Conservation (phyloP, 192 early-diverging fungal genomes). For the Gryganskiella cystojenkinii region DNA sequence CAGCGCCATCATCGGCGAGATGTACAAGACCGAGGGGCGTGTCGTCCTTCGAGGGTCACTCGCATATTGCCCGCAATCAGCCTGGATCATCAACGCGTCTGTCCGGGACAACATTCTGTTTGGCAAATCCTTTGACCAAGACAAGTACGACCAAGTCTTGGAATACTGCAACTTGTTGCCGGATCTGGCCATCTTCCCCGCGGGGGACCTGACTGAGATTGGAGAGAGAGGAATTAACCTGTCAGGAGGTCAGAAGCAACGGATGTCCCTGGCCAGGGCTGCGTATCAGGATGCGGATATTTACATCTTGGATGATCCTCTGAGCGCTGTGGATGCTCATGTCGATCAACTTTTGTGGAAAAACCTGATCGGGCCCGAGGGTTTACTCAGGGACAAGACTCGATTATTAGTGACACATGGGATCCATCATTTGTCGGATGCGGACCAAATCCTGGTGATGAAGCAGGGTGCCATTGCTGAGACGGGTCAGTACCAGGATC, state of each 20-base stretch:
- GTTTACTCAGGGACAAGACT: slow-evolving; percentile 75
- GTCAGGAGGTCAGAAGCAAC: slow-evolving; percentile 85
- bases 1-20: slow-evolving; percentile 81
- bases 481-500: slow-evolving; percentile 63
- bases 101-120: slow-evolving; percentile 54
- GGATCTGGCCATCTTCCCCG: slow-evolving; percentile 11
- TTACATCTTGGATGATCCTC: slow-evolving; percentile 84
- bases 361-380: slow-evolving; percentile 73
- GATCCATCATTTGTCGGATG: slow-evolving; percentile 74
- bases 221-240: slow-evolving; percentile 74
- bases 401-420: slow-evolving; percentile 86
- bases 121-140: slow-evolving; percentile 11
- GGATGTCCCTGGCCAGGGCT: slow-evolving; percentile 82
- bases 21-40: slow-evolving; percentile 66
- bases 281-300: slow-evolving; percentile 84
- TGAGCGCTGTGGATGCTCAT: slow-evolving; percentile 86
- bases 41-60: slow-evolving; percentile 66
- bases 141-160: slow-evolving; percentile 58
- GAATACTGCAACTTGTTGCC: background rate
- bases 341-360: slow-evolving; percentile 71
- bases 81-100: slow-evolving; percentile 31
- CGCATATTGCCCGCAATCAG: slow-evolving; percentile 65
- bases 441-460: slow-evolving; percentile 74
- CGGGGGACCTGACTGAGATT: slow-evolving; percentile 57
- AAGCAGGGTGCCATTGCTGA: slow-evolving; percentile 73